Evolutionary conservation across 225 moss, liverwort and hornwort genomes (phyloP), one percentile per base, ranked within the genome.

Genomic region (Polytrichum formosum): DNA sequence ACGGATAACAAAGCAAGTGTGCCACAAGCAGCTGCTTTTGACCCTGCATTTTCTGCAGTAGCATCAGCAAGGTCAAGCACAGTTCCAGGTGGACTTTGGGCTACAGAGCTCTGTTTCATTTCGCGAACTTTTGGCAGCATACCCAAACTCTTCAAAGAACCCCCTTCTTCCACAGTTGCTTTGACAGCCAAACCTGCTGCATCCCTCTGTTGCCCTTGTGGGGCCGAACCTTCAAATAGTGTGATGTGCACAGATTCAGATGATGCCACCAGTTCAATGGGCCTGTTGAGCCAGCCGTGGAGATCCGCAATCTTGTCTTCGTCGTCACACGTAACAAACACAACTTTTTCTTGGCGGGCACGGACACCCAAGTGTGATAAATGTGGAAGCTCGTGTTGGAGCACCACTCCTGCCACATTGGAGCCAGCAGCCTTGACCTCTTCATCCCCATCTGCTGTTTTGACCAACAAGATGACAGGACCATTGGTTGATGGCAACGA

Each of bases 311-410:
- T 76, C 46, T 83, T 88, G 9, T 92, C 93, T 79, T 97, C 93
- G 70, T 92, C 96, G 80, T 97, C 93, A 61, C 90, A 86, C 18
- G 96, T 94, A 53, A 92, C 92, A 63, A 97, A 97, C 4, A 92
- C 86, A 19, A 97, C 93, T 71, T 88, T 91, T 64, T 97, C 96
- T 83, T 97, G 96, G 33, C 96, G 87, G 70, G 93, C 91, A 63
- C 96, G 87, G 72, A 97, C 96, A 61, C 96, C 96, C 70, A 97
- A 86, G 77, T 97, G 96, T 77, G 96, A 97, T 76, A 97, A 70
- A 83, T 97, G 96, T 53, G 96, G 96, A 68, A 97, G 88, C 69
- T 97, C 96, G 26, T 97, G 96, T 69, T 90, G 92, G 62, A 97
- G 82, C 67, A 97, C 86, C 31, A 97, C 92, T 60, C 93, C 96